Evolutionary conservation across 2,329 filamentous ascomycete genomes (phyloP).

Genomic region (Botryotinia calthae): DNA sequence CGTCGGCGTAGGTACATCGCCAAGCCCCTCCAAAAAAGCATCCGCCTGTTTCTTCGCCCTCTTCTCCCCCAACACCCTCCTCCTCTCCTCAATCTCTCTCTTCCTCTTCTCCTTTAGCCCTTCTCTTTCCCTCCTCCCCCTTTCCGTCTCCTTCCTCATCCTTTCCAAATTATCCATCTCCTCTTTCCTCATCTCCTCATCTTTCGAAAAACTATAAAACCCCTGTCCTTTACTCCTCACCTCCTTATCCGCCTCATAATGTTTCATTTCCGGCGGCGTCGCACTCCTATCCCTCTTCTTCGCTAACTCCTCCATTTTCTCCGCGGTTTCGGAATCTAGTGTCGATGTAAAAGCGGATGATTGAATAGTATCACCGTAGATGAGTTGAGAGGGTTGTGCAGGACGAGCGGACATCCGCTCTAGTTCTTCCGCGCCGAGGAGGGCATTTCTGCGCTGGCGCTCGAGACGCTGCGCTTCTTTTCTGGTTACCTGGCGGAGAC

Average conservation of each 20-base stretch:
- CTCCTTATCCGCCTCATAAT: conserved; percentile 85
- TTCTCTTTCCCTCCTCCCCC: conserved; percentile 49
- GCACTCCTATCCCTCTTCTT: conserved; percentile 72
- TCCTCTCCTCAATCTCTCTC: conserved; percentile 60
- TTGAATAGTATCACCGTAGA: conserved; percentile 85
- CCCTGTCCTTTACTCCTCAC: conserved; percentile 84
- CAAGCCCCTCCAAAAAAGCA: conserved; percentile 64
- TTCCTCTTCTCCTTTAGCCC: conserved; percentile 57
- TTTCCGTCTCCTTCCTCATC: conserved; percentile 63
- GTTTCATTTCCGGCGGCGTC: conserved; percentile 75
- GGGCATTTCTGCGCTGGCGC: conserved; percentile 51
- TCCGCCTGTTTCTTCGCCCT: conserved; percentile 68
- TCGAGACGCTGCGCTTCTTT: conserved; percentile 65
- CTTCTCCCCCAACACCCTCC: conserved; percentile 45
- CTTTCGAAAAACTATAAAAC: conserved; percentile 84
- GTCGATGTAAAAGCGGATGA: conserved; percentile 64
- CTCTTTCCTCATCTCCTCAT: conserved; percentile 59
- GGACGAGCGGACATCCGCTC: conserved; percentile 69
- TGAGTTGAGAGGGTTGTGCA: conserved; percentile 64
- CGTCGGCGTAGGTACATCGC: conserved; percentile 26
- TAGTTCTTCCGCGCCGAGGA: conserved; percentile 57
- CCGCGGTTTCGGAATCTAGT: conserved; percentile 59
- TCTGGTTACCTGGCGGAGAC: conserved; percentile 70
- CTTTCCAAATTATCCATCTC: conserved; percentile 77
- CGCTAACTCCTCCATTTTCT: conserved; percentile 76